These are phyloP conservation scores for Vaucheria bursata DNA, from an alignment of 352 stramenopile genomes.

Conservation along the genomic window DNA sequence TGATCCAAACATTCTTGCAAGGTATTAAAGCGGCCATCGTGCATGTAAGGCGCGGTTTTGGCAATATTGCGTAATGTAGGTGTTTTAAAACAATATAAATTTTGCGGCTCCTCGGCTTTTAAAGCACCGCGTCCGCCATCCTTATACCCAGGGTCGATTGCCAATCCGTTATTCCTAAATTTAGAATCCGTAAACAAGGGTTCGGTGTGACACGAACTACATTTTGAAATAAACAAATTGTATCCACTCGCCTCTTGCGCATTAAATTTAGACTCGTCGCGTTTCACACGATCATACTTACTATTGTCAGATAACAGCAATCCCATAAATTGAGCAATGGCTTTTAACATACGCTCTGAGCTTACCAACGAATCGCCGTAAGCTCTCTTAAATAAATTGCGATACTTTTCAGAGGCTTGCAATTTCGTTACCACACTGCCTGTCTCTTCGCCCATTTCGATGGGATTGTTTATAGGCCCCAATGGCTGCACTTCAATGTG, in stretches of 20 bases:
- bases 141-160: neutral
- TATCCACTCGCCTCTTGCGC: neutral
- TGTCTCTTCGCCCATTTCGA: neutral
- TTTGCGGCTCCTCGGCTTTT: no score
- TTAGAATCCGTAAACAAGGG: no score
- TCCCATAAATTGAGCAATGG: neutral
- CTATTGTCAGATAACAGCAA: neutral
- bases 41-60: no score
- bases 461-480: neutral
- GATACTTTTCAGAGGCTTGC: neutral
- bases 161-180: no score
- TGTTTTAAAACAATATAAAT: no score
- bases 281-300: neutral
- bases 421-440: neutral
- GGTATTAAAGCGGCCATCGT: no score
- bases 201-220: neutral
- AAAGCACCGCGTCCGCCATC: no score
- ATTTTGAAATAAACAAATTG: slow-evolving; percentile 2
- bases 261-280: neutral
- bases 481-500: neutral
- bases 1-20: no score
- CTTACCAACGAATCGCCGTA: neutral
- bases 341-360: neutral
- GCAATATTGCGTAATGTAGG: no score
- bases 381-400: neutral